A percentile compares a stretch with the other conserved stretches of the same genome.
These are phyloP conservation scores for Lachancea meyersii DNA, from an alignment of 805 yeast species.

Conservation along the genomic window DNA sequence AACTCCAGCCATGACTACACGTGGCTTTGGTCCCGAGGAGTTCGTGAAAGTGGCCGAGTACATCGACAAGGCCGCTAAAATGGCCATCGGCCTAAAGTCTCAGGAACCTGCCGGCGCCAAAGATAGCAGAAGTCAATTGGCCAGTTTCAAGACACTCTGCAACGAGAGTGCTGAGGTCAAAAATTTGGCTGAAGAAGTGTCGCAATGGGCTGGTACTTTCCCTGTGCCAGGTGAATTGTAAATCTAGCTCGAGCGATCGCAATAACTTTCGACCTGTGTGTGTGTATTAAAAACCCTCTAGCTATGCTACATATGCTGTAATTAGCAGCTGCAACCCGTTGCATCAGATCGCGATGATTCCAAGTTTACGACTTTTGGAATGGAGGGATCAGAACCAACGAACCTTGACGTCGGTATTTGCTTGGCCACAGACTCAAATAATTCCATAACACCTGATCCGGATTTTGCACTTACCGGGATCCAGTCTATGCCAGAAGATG, in stretches of 20 bases:
- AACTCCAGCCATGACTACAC: constrained; percentile 97
- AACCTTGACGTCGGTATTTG: constrained; percentile 33
- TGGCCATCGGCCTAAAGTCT: constrained; percentile 56
- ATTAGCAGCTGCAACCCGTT: not conserved
- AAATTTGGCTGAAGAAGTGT: constrained; percentile 57
- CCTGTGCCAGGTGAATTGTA: constrained; percentile 83
- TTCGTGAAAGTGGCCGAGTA: constrained; percentile 73
- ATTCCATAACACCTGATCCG: constrained; percentile 42
- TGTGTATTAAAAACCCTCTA: not conserved
- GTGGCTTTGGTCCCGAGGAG: constrained; percentile 79
- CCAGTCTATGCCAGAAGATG: constrained; percentile 38
- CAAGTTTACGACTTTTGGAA: not conserved
- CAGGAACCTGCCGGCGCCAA: constrained; percentile 38
- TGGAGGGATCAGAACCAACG: not conserved
- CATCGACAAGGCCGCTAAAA: constrained; percentile 71
- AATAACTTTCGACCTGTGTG: not conserved
- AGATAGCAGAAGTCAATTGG: constrained; percentile 58
- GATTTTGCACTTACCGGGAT: constrained; percentile 50
- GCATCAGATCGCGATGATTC: not conserved
- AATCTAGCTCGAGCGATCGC: not conserved
- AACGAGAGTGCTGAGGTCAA: constrained; percentile 56
- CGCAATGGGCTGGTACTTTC: constrained; percentile 63
- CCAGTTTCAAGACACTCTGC: constrained; percentile 66
- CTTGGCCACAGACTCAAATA: constrained; percentile 41
- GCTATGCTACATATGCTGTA: not conserved